Evolutionary conservation across 106 monocot species (phyloP).

Genomic region (Vanilla planifolia): DNA sequence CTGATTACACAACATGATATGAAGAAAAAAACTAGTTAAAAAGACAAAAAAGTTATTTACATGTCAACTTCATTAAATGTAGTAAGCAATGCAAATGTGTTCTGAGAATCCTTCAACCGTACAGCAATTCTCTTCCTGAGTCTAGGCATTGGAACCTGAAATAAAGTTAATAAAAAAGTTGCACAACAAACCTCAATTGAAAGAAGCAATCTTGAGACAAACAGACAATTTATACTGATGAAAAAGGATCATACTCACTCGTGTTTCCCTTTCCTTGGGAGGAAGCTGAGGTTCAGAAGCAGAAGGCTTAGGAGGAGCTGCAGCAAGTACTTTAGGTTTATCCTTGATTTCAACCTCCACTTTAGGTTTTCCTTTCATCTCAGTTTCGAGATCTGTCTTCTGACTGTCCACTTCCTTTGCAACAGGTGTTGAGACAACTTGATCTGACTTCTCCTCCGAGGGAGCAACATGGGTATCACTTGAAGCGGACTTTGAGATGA

Average conservation of each 20-base stretch:
- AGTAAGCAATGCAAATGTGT: conserved; percentile 93
- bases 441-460: conserved; percentile 59
- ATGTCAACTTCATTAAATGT: conserved; percentile 99
- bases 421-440: conserved; percentile 24
- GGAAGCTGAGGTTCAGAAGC: conserved; percentile 93
- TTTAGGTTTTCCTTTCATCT: conserved; percentile 26
- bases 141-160: conserved; percentile 92
- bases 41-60: conserved; percentile 31
- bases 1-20: neutral
- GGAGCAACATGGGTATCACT: conserved; percentile 75
- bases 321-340: conserved; percentile 41
- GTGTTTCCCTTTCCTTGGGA: conserved; percentile 90
- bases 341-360: conserved; percentile 30
- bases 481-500: conserved; percentile 76
- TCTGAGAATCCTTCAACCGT: conserved; percentile 97
- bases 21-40: neutral
- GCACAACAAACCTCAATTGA: neutral
- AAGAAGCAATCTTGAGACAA: neutral
- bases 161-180: conserved; percentile 4
- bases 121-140: conserved; percentile 81
- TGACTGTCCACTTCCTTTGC: conserved; percentile 14
- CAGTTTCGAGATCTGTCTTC: conserved; percentile 28
- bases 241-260: conserved; percentile 35
- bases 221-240: neutral
- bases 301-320: conserved; percentile 44